These are phyloP conservation scores for Dothideomycetidae sp. DNA, from an alignment of 2,329 filamentous ascomycete species.

Conservation along the genomic window DNA sequence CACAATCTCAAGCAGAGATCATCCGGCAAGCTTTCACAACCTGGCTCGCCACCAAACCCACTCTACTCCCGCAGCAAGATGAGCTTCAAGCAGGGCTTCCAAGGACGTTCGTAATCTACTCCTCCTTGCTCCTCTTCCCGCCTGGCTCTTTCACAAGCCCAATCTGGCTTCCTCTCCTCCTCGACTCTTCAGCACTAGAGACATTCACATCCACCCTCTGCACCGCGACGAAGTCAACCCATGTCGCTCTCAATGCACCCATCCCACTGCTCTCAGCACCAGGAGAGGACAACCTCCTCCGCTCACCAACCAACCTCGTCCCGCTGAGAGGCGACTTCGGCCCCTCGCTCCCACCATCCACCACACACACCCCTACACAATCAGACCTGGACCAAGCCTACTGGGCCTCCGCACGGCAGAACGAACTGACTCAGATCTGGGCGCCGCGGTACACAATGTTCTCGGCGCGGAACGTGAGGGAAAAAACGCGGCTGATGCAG, in stretches of 20 bases:
- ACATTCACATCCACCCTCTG: constrained; percentile 30
- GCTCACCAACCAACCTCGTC: constrained; percentile 55
- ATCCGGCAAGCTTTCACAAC: neutral
- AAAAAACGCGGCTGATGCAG: constrained; percentile 62
- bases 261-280: constrained; percentile 27
- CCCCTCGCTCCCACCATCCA: constrained; percentile 20
- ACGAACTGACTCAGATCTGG: constrained; percentile 70
- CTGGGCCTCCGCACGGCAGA: constrained; percentile 66
- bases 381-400: constrained; percentile 52
- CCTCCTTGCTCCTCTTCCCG: constrained; percentile 43
- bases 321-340: constrained; percentile 67
- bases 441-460: constrained; percentile 90
- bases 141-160: constrained; percentile 28
- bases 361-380: constrained; percentile 17
- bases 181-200: constrained; percentile 13
- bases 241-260: constrained; percentile 45
- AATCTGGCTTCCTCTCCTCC: constrained; percentile 23
- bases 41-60: neutral
- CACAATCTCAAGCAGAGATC: neutral
- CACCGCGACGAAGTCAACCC: constrained; percentile 33
- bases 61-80: too few species aligned
- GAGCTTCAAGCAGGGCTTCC: constrained; percentile 12
- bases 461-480: constrained; percentile 73
- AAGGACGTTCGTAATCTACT: constrained; percentile 40
- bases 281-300: constrained; percentile 50